Base-by-base conservation (phyloP, 768 basidiomycete genomes). In the Asterophora parasitica region DNA sequence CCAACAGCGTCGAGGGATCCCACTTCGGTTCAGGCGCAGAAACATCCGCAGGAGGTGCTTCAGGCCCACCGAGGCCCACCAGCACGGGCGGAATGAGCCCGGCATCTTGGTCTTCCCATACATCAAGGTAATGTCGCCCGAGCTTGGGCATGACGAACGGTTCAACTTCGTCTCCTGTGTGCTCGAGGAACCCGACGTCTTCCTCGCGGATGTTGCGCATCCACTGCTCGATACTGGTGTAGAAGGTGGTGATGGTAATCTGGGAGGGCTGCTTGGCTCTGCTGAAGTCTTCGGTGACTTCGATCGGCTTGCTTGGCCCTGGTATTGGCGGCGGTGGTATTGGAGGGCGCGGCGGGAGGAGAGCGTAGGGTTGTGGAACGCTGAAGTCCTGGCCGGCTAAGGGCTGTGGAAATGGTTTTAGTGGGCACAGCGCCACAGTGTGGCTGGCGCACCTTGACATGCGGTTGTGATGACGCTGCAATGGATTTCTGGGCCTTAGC, bases 101-200 rank as follows among this genome's bases (percentile, higher is more conserved):
- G 7, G 72, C 75, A 63, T 99, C 95, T 61, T 91, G 83, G 58
- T 96, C 92, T 53, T 94, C 94, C 94, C 95, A 99, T 0, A 85
- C 74, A 44, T 95, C 89, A 28, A 81, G 69, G 59, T 97, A 99
- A 66, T 95, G 93, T 55, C 83, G 74, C 16, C 79, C 95, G 0
- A 96, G 77, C 47, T 85, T 80, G 23, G 95, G 95, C 67, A 94
- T 80, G 28, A 91, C 66, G 58, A 81, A 96, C 0, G 91, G 86
- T 48, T 92, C 89, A 7, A 89, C 73, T 52, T 96, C 93, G 58
- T 97, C 93, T n/a, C 79, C 88, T 9, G 85, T 84, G 58, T 88
- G 88, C 50, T 91, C 88, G 44, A 99, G 75, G 65, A 92, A 94
- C 2, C 95, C 95, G 23, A 98, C 70, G 61, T 99, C 96, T 65